Conservation (phyloP, 2,329 filamentous ascomycete species). For the Fusarium euwallaceae region DNA sequence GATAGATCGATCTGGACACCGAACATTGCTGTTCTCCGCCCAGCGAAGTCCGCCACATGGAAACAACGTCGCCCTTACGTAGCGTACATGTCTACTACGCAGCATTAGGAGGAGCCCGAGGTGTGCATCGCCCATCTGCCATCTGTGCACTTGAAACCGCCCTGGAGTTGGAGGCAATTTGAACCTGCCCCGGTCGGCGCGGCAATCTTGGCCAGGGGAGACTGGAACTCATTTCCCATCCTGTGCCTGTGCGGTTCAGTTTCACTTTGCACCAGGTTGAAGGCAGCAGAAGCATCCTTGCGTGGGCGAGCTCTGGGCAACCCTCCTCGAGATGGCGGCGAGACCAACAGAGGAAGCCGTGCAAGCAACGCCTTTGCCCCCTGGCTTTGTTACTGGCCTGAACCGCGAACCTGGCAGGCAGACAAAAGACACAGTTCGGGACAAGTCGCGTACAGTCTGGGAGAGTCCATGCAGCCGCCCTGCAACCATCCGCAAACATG, state of each 20-base stretch:
- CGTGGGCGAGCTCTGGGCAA: not conserved
- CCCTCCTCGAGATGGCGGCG: not conserved
- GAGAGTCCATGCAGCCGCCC: not conserved
- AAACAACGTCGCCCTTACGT: not conserved
- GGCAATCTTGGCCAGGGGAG: not conserved
- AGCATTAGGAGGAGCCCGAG: not conserved
- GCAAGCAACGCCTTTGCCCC: not conserved
- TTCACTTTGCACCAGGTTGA: conserved; percentile 4
- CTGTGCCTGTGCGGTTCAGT: conserved; percentile 12
- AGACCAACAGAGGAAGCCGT: not conserved
- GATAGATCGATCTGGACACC: conserved; percentile 1
- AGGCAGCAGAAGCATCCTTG: not conserved
- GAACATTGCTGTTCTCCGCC: not conserved
- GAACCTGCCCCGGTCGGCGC: not conserved
- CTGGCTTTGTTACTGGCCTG: not conserved
- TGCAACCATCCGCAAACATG: conserved; percentile 1
- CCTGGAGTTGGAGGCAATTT: conserved; percentile 9
- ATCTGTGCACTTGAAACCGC: conserved; percentile 14
- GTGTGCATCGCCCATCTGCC: not conserved
- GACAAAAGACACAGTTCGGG: not conserved
- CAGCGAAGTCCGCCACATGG: not conserved
- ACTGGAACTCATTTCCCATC: conserved; percentile 9
- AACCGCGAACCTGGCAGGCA: not conserved
- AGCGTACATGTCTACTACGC: not conserved
- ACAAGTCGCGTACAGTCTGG: conserved; percentile 1